Base-by-base conservation (phyloP, 2,329 filamentous ascomycete genomes). In the Trichophaea hybrida region DNA sequence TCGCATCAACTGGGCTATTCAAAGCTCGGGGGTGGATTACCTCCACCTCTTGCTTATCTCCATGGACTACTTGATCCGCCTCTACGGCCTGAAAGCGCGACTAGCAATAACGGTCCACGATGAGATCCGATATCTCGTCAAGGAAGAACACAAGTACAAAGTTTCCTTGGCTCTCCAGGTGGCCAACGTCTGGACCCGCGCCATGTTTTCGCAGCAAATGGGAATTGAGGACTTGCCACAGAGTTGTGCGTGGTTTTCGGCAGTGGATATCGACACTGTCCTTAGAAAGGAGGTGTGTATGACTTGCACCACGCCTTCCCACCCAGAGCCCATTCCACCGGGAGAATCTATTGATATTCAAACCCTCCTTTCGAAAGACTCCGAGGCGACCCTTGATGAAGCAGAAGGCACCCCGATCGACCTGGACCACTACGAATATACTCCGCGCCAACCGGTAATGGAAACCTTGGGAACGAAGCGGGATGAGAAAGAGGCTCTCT, bases 1-100 rank as follows among this genome's bases (percentile, higher is more conserved):
- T 15, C 84, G 94, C 37, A 97, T 98, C 74, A 98, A 98, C 71
- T 98, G 93, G 93, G 93, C 93, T 2, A 97, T 98, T 67, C 93
- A 98, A 69, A 96, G 90, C 0, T 94, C 88, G 0, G 93, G 94
- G 4, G 91, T 97, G 3, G 94, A 98, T 72, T 98, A 98, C 71
- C 80, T 98, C 1, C 93, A 98, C 69, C 81, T 98, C 4, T 79
- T 98, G 15, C 88, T 98, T 64, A 81, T 97, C 2, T 79, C 83
- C 12, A 98, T 98, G 94, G 90, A 97, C 70, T 95, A 94, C 69
- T 78, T 98, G 2, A 84, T 84, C 57, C 81, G 88, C 1, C 85
- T 84, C 4, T 98, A 86, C 75, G 90, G 87, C 68, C 81, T 98
- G 62, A 73, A 86, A 57, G 89, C 89, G 4, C 86, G 94, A 1